Evolutionary conservation across 495 filamentous ascomycete genomes (phyloP).

Genomic region (Parmelia sp.): DNA sequence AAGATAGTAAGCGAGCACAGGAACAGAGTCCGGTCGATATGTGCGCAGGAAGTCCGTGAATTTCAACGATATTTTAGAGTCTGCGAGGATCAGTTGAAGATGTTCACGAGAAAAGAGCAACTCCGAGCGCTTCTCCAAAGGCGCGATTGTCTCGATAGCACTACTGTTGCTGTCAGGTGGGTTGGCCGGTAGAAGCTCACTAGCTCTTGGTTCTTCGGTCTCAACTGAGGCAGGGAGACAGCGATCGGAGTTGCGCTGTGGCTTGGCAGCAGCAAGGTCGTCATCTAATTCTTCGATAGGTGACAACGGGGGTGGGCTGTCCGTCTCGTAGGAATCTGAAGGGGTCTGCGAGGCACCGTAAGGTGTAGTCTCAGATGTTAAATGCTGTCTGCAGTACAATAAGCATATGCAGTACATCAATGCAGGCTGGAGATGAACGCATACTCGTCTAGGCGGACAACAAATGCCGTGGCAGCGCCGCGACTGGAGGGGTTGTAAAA

Average conservation of each 20-base stretch:
- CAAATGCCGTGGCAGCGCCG: constrained; percentile 9
- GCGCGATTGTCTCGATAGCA: constrained; percentile 9
- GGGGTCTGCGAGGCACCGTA: neutral
- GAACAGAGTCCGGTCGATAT: constrained; percentile 63
- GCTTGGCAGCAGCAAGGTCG: neutral
- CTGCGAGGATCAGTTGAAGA: constrained; percentile 53
- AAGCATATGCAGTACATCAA: neutral
- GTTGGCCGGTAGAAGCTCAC: neutral
- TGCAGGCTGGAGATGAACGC: neutral
- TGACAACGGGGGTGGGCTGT: constrained; percentile 18
- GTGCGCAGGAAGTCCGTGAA: constrained; percentile 63
- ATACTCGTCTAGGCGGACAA: constrained; percentile 15
- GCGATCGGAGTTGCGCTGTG: constrained; percentile 2
- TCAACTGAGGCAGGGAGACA: neutral
- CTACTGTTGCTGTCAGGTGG: constrained; percentile 3
- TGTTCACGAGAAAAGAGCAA: constrained; percentile 60
- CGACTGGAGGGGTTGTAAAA: constrained; percentile 19
- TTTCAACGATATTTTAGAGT: constrained; percentile 57
- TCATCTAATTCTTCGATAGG: constrained; percentile 24
- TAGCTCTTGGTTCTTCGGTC: neutral
- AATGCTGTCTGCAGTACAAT: constrained; percentile 9
- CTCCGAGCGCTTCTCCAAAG: constrained; percentile 54
- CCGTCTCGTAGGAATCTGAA: constrained; percentile 6
- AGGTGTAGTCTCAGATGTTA: neutral
- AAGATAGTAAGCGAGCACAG: constrained; percentile 61